Conservation (phyloP, 768 basidiomycete genomes). For the Russula ochroleuca region DNA sequence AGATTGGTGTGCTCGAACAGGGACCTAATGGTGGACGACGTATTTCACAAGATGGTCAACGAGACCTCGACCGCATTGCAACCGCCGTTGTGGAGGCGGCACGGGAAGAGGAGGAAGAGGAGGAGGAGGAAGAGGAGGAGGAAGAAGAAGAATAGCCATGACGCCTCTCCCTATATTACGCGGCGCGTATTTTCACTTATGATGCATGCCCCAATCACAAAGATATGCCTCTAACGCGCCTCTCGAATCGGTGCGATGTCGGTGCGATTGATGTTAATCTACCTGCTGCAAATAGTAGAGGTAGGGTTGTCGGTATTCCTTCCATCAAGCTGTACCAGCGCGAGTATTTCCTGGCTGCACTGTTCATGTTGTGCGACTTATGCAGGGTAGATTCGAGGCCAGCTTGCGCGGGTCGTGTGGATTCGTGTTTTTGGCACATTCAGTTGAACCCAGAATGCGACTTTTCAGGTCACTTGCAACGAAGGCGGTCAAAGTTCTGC, state of each 20-base stretch:
- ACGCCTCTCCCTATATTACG: conserved; percentile 1
- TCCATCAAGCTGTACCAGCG: not conserved
- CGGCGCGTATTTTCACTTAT: conserved; percentile 18
- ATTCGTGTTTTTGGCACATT: not conserved
- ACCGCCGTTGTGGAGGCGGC: conserved; percentile 80
- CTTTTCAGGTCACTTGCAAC: not conserved
- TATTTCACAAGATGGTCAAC: conserved; percentile 95
- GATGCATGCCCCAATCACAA: conserved; percentile 17
- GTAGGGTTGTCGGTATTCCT: not conserved
- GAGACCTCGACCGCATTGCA: conserved; percentile 91
- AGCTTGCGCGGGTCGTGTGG: not conserved
- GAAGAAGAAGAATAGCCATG: conserved; percentile 41
- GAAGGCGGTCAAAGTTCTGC: not conserved
- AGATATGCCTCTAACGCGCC: conserved; percentile 6
- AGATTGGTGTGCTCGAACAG: conserved; percentile 96
- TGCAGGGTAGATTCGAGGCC: not conserved
- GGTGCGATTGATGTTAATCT: not conserved
- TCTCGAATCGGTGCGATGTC: not conserved
- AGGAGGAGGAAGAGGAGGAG: conserved; percentile 57
- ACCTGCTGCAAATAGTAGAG: not conserved
- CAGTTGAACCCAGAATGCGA: not conserved
- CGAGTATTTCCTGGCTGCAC: not conserved
- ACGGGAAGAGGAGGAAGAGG: conserved; percentile 72
- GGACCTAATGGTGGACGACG: conserved; percentile 90
- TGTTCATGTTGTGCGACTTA: not conserved